Evolutionary conservation across 2,329 filamentous ascomycete species (phyloP), one percentile per base, ranked within the genome.

Genomic region (Pseudocercospora pini-densiflorae): DNA sequence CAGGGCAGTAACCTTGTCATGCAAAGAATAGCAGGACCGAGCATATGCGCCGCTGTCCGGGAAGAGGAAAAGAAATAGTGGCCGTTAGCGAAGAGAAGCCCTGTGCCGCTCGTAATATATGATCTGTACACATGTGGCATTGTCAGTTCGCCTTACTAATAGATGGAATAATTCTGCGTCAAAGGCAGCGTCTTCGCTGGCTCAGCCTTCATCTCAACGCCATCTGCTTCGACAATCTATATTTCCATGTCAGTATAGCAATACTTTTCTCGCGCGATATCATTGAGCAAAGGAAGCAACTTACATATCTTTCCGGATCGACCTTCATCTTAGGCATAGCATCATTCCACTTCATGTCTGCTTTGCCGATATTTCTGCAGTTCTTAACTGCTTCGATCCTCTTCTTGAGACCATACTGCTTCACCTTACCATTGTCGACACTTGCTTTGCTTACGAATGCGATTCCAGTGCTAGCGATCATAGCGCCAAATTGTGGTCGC

Each of bases 311-410:
- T 85, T 98, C 94, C 5, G 94, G 92, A 78, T 98, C 94, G 67
- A 98, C 94, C 74, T 84, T 89, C 92, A 98, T 97, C 81, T 85
- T 88, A 14, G 94, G 94, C 87, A 88, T 93, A 62, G 81, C 80
- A 75, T 93, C 89, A 78, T 97, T 97, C 79, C 88, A 94, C 76
- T 92, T 93, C 93, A 97, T 97, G 79, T 97, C 92, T 73, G 81
- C 84, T 85, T 97, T 97, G 51, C 89, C 84, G 53, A 97, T 86
- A 33, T 79, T 86, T 66, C 94, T 85, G 78, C 93, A 97, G 63
- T 87, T 87, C 76, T 85, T 89, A 58, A 97, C 93, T 3, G 92
- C 83, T 81, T 95, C 92, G 70, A 97, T 82, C 55, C 92, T 88
- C 79, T 94, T 97, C 73, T 86, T 86, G 68, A 98, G 82, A 2